These are phyloP conservation scores for Massariosphaeria phaeospora DNA, from an alignment of 495 filamentous ascomycete species.

Conservation along the genomic window DNA sequence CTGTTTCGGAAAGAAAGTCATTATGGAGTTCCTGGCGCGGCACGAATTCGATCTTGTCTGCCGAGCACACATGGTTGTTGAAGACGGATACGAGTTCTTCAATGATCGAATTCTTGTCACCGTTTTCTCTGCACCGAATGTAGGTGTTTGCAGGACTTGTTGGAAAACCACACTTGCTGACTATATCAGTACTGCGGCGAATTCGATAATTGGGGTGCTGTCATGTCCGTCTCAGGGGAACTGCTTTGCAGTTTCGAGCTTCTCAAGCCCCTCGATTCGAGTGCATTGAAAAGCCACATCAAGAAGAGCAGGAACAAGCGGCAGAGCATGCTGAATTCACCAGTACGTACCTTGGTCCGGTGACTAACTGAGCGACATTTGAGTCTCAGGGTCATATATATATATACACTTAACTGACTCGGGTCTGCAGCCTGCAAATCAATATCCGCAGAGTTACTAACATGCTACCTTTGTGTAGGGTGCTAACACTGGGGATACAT, in stretches of 20 bases:
- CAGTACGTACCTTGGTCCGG: slow-evolving; percentile 51
- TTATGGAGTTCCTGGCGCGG: slow-evolving; percentile 87
- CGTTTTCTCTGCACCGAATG: slow-evolving; percentile 96
- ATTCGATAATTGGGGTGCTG: slow-evolving; percentile 98
- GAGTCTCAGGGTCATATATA: slow-evolving; percentile 19
- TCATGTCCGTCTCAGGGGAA: slow-evolving; percentile 94
- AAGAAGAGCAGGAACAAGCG: slow-evolving; percentile 93
- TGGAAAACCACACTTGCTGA: slow-evolving; percentile 15
- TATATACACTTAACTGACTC: slow-evolving; percentile 23
- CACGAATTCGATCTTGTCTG: slow-evolving; percentile 98
- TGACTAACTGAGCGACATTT: slow-evolving; percentile 6
- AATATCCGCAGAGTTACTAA: slow-evolving; percentile 37
- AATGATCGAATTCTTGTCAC: slow-evolving; percentile 93
- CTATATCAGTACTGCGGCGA: slow-evolving; percentile 84
- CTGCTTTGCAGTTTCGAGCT: slow-evolving; percentile 96
- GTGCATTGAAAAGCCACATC: slow-evolving; percentile 95
- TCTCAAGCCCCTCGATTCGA: slow-evolving; percentile 94
- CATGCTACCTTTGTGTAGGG: slow-evolving; percentile 2
- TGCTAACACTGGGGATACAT: neutral
- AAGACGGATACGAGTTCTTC: slow-evolving; percentile 99
- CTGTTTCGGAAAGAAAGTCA: slow-evolving; percentile 97
- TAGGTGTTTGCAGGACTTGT: slow-evolving; percentile 50
- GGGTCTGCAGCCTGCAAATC: slow-evolving; percentile 30
- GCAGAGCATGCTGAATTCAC: slow-evolving; percentile 88
- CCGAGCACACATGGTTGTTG: slow-evolving; percentile 98